phyloP scores from a whole-genome alignment of 805 yeast species.

The Blastobotrys terrestris region DNA sequence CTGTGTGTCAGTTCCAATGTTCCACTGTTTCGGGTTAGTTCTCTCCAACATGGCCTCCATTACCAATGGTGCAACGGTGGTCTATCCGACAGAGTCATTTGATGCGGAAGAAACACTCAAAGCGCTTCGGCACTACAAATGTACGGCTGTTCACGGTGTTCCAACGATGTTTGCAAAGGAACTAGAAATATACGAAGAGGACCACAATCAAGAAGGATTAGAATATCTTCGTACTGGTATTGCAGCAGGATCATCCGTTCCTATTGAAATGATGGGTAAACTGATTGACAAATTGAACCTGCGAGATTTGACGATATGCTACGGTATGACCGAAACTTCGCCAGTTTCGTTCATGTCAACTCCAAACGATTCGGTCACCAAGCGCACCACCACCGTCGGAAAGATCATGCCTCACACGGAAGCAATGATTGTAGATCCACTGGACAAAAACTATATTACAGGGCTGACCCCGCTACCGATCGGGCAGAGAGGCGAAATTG shows the following conservation, averaged over 20 bases:
- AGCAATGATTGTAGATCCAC: constrained; percentile 21
- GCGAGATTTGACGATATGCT: constrained; percentile 25
- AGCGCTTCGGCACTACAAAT: constrained; percentile 21
- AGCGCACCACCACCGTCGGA: constrained; percentile 25
- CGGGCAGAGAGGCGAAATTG: constrained; percentile 24
- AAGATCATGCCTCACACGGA: constrained; percentile 27
- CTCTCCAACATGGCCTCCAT: constrained; percentile 24
- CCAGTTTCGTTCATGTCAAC: constrained; percentile 29
- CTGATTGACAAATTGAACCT: constrained; percentile 19
- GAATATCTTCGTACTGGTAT: constrained; percentile 27
- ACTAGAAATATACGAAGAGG: constrained; percentile 20
- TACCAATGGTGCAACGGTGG: constrained; percentile 23
- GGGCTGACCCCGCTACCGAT: constrained; percentile 21
- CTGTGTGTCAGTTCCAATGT: constrained; percentile 30
- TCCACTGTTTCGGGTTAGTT: constrained; percentile 30
- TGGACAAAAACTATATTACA: constrained; percentile 5
- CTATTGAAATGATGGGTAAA: constrained; percentile 25
- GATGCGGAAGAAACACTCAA: constrained; percentile 20
- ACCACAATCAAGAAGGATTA: constrained; percentile 18
- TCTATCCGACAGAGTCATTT: constrained; percentile 25
- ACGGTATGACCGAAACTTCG: constrained; percentile 31
- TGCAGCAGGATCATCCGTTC: constrained; percentile 30
- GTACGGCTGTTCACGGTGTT: constrained; percentile 27
- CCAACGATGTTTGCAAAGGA: constrained; percentile 31
- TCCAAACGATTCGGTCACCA: constrained; percentile 23